phyloP scores from a whole-genome alignment of 106 monocot species.

The Allium fistulosum region DNA sequence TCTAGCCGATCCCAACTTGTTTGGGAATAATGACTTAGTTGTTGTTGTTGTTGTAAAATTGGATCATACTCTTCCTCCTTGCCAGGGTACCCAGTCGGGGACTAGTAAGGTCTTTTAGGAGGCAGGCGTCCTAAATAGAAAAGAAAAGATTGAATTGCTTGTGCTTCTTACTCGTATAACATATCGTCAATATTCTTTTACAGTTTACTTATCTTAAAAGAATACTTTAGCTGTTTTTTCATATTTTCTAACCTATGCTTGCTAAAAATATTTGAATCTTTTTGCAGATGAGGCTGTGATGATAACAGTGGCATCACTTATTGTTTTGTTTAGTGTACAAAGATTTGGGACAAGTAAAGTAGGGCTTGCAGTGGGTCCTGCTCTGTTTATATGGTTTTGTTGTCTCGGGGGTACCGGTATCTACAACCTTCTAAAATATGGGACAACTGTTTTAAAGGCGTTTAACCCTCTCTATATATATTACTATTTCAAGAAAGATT shows the following conservation, averaged over 20 bases:
- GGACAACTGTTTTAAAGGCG: conserved; percentile 53
- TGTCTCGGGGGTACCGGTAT: conserved; percentile 78
- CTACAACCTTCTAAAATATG: conserved; percentile 83
- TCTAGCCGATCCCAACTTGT: too few species aligned
- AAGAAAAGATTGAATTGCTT: too few species aligned
- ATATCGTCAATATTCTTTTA: too few species aligned
- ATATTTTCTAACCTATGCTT: background rate
- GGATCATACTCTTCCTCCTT: too few species aligned
- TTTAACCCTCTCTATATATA: conserved; percentile 88
- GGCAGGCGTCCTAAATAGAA: too few species aligned
- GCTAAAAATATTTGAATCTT: conserved; percentile 1
- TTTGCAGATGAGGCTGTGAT: conserved; percentile 80
- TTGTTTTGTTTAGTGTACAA: conserved; percentile 84
- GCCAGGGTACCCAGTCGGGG: too few species aligned
- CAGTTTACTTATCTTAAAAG: too few species aligned
- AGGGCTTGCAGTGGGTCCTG: conserved; percentile 81
- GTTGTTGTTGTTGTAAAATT: too few species aligned
- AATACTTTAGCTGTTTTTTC: too few species aligned
- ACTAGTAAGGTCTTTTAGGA: too few species aligned
- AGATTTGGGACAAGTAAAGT: conserved; percentile 94
- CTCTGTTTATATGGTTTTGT: conserved; percentile 90
- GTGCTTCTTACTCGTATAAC: too few species aligned
- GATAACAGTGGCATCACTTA: conserved; percentile 69
- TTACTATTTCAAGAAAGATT: conserved; percentile 65
- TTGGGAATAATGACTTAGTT: too few species aligned